phyloP scores from a whole-genome alignment of 2,329 filamentous ascomycete species.

The Laburnicola sp. region DNA sequence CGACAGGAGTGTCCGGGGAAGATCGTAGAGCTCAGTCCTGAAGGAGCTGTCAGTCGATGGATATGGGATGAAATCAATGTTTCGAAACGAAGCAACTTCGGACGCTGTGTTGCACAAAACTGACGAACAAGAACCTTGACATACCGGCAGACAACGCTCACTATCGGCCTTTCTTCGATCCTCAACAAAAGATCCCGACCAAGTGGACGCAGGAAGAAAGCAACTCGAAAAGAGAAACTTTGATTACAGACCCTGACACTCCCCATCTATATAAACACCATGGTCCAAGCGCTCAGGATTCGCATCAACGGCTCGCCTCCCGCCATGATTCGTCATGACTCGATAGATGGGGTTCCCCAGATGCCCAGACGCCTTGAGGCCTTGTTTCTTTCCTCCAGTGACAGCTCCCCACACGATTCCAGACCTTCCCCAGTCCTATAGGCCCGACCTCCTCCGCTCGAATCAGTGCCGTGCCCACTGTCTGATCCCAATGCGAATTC shows the following conservation, averaged over 20 bases:
- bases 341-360: background rate
- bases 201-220: background rate
- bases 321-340: background rate
- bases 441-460: background rate
- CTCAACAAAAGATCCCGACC: too few species aligned
- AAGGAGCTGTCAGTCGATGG: too few species aligned
- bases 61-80: too few species aligned
- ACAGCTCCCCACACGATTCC: constrained; percentile 6
- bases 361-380: background rate
- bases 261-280: constrained; percentile 3
- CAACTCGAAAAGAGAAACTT: background rate
- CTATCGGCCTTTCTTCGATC: too few species aligned
- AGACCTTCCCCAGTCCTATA: constrained; percentile 4
- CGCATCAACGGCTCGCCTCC: background rate
- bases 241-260: background rate
- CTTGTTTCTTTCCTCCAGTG: constrained; percentile 11
- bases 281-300: constrained; percentile 5
- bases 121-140: background rate
- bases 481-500: background rate
- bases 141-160: too few species aligned
- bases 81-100: too few species aligned
- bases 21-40: too few species aligned
- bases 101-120: background rate
- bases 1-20: background rate
- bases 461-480: too few species aligned